These are phyloP conservation scores for Talaromyces sp. DNA, from an alignment of 2,329 filamentous ascomycete species.

Conservation along the genomic window DNA sequence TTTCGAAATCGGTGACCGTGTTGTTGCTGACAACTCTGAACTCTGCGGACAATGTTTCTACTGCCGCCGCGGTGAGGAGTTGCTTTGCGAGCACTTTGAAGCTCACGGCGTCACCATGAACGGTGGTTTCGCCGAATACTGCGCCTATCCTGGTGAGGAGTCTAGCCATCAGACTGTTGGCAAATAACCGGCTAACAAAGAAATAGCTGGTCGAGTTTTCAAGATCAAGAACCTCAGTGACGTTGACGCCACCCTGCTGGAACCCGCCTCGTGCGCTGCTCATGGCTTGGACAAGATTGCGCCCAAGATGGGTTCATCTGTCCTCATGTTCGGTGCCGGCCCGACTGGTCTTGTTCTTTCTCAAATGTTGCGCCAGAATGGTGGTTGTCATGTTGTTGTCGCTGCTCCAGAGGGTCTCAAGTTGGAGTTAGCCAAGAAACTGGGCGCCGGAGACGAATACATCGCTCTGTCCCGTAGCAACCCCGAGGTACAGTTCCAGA, in stretches of 20 bases:
- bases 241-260: slow-evolving; percentile 62
- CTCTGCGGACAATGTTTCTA: slow-evolving; percentile 69
- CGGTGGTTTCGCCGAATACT: slow-evolving; percentile 69
- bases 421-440: slow-evolving; percentile 58
- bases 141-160: slow-evolving; percentile 41
- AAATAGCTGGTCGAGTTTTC: slow-evolving; percentile 52
- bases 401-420: slow-evolving; percentile 65
- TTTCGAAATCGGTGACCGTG: slow-evolving; percentile 58
- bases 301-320: slow-evolving; percentile 58
- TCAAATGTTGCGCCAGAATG: slow-evolving; percentile 59
- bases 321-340: slow-evolving; percentile 62
- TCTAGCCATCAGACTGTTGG: background rate
- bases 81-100: slow-evolving; percentile 65
- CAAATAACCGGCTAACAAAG: slow-evolving; percentile 8
- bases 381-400: slow-evolving; percentile 64
- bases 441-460: slow-evolving; percentile 46
- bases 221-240: slow-evolving; percentile 60
- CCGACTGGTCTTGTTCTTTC: slow-evolving; percentile 61
- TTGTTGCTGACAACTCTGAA: slow-evolving; percentile 52
- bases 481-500: slow-evolving; percentile 54
- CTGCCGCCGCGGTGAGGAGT: slow-evolving; percentile 61
- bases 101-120: slow-evolving; percentile 57
- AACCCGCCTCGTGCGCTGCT: slow-evolving; percentile 63
- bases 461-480: slow-evolving; percentile 44
- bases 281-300: slow-evolving; percentile 64